phyloP scores from a whole-genome alignment of 768 basidiomycete genomes.

The Rhodotorula paludigena region DNA sequence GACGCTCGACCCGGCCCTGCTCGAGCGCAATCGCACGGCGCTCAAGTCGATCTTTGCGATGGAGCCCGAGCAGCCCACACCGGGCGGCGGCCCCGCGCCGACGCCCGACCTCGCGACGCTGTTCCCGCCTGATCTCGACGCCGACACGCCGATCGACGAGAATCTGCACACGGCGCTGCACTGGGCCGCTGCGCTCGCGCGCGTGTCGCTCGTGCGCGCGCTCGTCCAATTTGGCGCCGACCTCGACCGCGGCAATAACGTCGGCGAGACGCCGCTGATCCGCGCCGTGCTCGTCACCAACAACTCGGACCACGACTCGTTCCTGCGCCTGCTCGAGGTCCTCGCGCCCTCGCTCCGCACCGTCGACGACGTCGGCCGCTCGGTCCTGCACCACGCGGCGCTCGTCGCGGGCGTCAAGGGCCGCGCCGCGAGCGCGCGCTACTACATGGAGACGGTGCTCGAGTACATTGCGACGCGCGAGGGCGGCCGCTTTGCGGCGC shows the following conservation, averaged over 20 bases:
- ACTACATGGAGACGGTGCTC: conserved; percentile 86
- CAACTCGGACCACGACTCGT: conserved; percentile 71
- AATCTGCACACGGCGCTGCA: conserved; percentile 92
- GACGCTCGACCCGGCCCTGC: background rate
- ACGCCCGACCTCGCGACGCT: conserved; percentile 21
- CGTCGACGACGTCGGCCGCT: conserved; percentile 76
- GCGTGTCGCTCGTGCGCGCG: conserved; percentile 61
- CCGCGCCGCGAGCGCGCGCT: conserved; percentile 72
- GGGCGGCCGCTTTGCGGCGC: conserved; percentile 60
- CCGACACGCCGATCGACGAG: conserved; percentile 85
- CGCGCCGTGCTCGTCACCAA: conserved; percentile 85
- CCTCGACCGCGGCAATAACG: conserved; percentile 80
- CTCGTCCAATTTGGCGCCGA: conserved; percentile 77
- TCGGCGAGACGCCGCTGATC: conserved; percentile 90
- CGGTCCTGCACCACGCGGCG: conserved; percentile 85
- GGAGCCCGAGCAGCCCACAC: conserved; percentile 4
- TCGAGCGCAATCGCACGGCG: conserved; percentile 21
- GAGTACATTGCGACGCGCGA: conserved; percentile 63
- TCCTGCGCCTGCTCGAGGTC: conserved; percentile 60
- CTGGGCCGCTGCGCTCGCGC: conserved; percentile 79
- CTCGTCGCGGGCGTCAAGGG: conserved; percentile 87
- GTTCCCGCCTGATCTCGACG: conserved; percentile 51
- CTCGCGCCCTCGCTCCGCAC: conserved; percentile 76
- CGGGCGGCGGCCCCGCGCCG: background rate
- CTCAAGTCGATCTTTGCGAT: conserved; percentile 34